A percentile compares a stretch with the other conserved stretches of the same genome.
phyloP scores from a whole-genome alignment of 2,329 filamentous ascomycete genomes.

The Arthrobotrys pseudoclavata region DNA sequence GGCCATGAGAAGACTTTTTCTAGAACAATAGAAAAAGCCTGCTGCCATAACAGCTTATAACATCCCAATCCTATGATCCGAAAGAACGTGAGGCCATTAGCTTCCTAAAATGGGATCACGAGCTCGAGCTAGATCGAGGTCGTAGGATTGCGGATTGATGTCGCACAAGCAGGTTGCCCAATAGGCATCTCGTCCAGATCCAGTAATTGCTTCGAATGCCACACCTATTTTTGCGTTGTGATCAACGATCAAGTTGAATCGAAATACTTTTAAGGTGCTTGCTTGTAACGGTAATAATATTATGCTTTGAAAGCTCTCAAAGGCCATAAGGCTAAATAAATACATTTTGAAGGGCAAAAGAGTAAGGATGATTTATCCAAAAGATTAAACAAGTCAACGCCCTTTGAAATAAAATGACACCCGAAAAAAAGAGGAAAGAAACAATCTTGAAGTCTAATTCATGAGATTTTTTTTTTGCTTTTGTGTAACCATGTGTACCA shows the following conservation, averaged over 20 bases:
- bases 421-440: conserved; percentile 1
- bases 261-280: background rate
- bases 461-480: conserved; percentile 62
- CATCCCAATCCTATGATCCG: background rate
- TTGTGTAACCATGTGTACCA: conserved; percentile 58
- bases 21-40: background rate
- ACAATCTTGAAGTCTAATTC: conserved; percentile 62
- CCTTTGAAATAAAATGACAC: background rate
- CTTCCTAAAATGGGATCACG: conserved; percentile 6
- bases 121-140: background rate
- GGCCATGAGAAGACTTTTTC: background rate
- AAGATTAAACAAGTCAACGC: conserved; percentile 9
- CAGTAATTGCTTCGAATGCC: conserved; percentile 9
- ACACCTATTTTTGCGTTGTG: conserved; percentile 14
- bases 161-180: conserved; percentile 11
- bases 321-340: conserved; percentile 23
- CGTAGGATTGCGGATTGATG: background rate
- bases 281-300: conserved; percentile 14
- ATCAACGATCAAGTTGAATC: background rate
- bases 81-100: background rate
- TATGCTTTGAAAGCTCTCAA: conserved; percentile 24
- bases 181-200: conserved; percentile 23
- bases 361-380: background rate
- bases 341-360: conserved; percentile 10
- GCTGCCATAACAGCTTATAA: background rate